Evolutionary conservation across 208 protist genomes (phyloP).

Genomic region (Endotrypanum monterogeii): DNA sequence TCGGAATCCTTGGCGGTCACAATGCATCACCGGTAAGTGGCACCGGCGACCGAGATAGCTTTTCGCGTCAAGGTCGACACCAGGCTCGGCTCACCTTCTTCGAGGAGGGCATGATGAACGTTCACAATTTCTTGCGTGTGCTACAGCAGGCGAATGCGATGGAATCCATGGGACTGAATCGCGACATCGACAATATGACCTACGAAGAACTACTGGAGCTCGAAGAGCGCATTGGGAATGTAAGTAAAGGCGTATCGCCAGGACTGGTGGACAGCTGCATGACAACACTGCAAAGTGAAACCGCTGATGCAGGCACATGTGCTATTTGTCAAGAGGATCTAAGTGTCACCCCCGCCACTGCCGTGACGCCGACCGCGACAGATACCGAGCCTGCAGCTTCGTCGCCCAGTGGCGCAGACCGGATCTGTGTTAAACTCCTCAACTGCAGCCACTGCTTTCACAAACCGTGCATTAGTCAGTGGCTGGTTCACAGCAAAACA

Average conservation of each 20-base stretch:
- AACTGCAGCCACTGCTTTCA: conserved; percentile 78
- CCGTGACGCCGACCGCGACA: neutral
- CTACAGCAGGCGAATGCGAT: conserved; percentile 48
- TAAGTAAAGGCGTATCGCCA: conserved; percentile 71
- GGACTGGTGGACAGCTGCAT: conserved; percentile 43
- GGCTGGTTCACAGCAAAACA: conserved; percentile 64
- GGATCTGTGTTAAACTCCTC: conserved; percentile 36
- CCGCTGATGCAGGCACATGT: conserved; percentile 46
- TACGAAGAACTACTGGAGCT: conserved; percentile 89
- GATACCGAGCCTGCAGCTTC: neutral
- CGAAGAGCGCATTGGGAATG: conserved; percentile 78
- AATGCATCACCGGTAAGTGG: neutral
- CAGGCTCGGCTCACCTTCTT: neutral
- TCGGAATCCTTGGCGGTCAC: conserved; percentile 13
- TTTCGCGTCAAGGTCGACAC: conserved; percentile 3
- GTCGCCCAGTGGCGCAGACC: neutral
- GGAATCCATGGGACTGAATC: conserved; percentile 58
- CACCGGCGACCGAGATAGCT: neutral
- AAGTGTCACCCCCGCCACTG: conserved; percentile 1
- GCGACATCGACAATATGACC: conserved; percentile 84
- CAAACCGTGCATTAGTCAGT: conserved; percentile 65
- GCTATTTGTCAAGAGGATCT: conserved; percentile 71
- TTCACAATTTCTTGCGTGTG: conserved; percentile 33
- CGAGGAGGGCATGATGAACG: conserved; percentile 16
- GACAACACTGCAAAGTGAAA: conserved; percentile 4